Conservation (phyloP, 108 stramenopile species). For the Nitzschia sp. region DNA sequence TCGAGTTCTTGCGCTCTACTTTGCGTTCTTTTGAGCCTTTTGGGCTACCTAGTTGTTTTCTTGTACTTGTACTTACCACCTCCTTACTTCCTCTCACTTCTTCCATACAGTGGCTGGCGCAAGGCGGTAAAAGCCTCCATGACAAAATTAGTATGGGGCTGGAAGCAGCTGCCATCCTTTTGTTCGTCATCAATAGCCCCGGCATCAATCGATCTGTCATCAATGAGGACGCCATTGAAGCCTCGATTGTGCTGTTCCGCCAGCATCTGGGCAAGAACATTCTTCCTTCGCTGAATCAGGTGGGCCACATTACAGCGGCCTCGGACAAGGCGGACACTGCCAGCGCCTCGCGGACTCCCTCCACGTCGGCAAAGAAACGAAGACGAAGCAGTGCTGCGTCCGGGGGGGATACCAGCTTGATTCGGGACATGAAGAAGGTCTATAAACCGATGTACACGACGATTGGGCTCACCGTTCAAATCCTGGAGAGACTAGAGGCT, state of each 20-base stretch:
- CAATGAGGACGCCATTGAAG: constrained; percentile 85
- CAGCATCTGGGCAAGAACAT: constrained; percentile 72
- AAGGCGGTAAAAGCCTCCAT: too few relatives aligned
- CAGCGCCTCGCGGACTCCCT: constrained; percentile 5
- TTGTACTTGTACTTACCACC: too few relatives aligned
- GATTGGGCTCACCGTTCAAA: constrained; percentile 43
- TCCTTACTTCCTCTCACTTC: too few relatives aligned
- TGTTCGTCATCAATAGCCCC: constrained; percentile 73
- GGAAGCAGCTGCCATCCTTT: constrained; percentile 74
- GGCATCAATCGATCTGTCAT: constrained; percentile 79
- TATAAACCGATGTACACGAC: constrained; percentile 68
- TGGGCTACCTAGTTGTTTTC: too few relatives aligned
- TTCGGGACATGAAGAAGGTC: constrained; percentile 60
- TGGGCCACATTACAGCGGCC: constrained; percentile 57
- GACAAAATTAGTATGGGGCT: constrained; percentile 40
- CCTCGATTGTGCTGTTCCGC: constrained; percentile 72
- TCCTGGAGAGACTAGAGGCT: constrained; percentile 67
- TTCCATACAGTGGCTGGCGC: too few relatives aligned
- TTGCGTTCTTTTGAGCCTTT: too few relatives aligned
- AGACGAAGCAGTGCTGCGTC: constrained; percentile 17
- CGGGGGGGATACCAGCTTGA: constrained; percentile 26
- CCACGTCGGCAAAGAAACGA: constrained; percentile 37
- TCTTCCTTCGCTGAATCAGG: constrained; percentile 66
- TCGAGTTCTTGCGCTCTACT: too few relatives aligned
- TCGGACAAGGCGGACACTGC: constrained; percentile 6